Conservation (phyloP, 306 rosid genomes). For the Acacia crassicarpa region DNA sequence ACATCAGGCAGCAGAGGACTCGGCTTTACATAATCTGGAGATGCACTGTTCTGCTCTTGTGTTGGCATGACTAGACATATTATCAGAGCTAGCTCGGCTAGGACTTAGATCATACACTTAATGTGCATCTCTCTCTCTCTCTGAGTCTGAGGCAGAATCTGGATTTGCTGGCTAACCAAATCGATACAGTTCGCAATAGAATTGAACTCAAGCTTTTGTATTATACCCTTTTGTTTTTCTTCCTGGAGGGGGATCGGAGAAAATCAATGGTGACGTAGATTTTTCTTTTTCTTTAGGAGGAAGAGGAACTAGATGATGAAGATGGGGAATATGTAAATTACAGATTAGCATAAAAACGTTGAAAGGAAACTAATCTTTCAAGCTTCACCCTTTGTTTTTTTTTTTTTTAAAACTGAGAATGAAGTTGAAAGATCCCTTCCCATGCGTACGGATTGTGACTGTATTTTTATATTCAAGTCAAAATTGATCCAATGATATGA, state of each 20-base stretch:
- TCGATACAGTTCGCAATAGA: neutral
- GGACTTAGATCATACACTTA: neutral
- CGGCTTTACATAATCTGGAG: constrained; percentile 93
- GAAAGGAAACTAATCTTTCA: neutral
- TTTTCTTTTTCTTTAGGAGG: neutral
- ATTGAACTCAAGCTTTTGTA: neutral
- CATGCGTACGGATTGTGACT: neutral
- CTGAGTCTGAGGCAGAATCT: neutral
- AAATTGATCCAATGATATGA: neutral
- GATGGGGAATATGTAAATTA: constrained; percentile 9
- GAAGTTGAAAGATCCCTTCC: neutral
- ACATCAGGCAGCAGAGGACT: constrained; percentile 65
- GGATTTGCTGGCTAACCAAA: neutral
- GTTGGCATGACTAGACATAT: constrained; percentile 46
- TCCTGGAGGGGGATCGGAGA: neutral
- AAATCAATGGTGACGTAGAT: neutral
- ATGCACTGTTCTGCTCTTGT: constrained; percentile 74
- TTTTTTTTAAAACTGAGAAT: neutral
- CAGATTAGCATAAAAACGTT: neutral
- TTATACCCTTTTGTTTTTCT: neutral
- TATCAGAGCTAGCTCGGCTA: constrained; percentile 1
- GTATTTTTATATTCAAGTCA: neutral
- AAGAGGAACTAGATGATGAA: neutral
- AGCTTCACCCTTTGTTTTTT: neutral
- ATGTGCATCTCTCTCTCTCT: neutral